phyloP scores from a whole-genome alignment of 352 stramenopile species.

The Pythium guiyangense region DNA sequence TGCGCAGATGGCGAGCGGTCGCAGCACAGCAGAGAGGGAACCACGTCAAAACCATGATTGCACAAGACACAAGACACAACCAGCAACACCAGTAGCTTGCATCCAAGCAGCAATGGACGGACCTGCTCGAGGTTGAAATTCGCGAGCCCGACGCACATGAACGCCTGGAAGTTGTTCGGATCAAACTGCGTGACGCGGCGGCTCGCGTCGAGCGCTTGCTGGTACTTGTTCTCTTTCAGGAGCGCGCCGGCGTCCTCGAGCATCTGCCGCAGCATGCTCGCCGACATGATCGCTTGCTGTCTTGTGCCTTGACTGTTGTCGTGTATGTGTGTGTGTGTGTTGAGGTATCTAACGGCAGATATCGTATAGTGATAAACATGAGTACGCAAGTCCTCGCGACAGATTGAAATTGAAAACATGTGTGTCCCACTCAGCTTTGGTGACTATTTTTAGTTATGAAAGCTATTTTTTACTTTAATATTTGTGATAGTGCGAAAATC shows the following conservation, averaged over 20 bases:
- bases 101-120: constrained; percentile 1
- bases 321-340: background rate
- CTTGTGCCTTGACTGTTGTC: background rate
- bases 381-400: too few species aligned
- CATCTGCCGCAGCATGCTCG: constrained; percentile 68
- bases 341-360: background rate
- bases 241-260: constrained; percentile 64
- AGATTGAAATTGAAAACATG: too few species aligned
- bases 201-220: constrained; percentile 61
- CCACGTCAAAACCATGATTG: too few species aligned
- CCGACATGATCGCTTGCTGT: constrained; percentile 38
- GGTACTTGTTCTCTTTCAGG: constrained; percentile 72
- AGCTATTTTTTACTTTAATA: background rate
- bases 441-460: background rate
- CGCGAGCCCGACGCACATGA: constrained; percentile 78
- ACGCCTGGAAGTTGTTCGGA: constrained; percentile 75
- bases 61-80: background rate
- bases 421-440: background rate
- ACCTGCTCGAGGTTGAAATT: constrained; percentile 72
- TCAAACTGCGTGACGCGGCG: constrained; percentile 75
- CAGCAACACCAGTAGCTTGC: background rate
- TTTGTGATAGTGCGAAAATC: background rate
- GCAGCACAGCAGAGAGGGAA: background rate
- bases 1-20: constrained; percentile 11
- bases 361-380: too few species aligned